Conservation (phyloP, 2,329 filamentous ascomycete genomes). For the Pseudodiploospora longispora region DNA sequence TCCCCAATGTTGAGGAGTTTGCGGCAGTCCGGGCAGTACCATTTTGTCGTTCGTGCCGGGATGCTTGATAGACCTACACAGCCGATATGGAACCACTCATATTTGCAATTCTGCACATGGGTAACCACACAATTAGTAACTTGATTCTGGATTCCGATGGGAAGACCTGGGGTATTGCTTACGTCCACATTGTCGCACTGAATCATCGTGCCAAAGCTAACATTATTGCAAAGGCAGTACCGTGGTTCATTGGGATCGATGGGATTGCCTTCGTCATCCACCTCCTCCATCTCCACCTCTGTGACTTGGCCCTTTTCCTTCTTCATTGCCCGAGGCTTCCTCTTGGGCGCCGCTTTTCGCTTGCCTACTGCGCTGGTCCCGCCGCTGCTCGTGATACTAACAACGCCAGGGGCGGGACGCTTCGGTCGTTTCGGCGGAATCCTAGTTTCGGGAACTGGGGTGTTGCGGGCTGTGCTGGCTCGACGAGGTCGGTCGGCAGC, state of each 20-base stretch:
- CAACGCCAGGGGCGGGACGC: conserved; percentile 63
- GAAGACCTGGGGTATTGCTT: conserved; percentile 27
- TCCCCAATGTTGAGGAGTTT: conserved; percentile 54
- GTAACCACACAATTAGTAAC: conserved; percentile 8
- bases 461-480: conserved; percentile 49
- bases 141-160: conserved; percentile 1
- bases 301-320: conserved; percentile 37
- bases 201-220: conserved; percentile 79
- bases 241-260: conserved; percentile 69
- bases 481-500: conserved; percentile 47
- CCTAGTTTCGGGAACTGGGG: conserved; percentile 41
- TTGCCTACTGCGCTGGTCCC: conserved; percentile 62
- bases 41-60: conserved; percentile 66
- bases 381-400: conserved; percentile 54
- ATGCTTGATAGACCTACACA: conserved; percentile 64
- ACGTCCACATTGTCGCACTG: conserved; percentile 72
- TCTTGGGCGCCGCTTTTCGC: conserved; percentile 60
- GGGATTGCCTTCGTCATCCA: conserved; percentile 59
- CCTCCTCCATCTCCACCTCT: conserved; percentile 45
- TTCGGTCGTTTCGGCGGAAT: conserved; percentile 52
- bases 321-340: conserved; percentile 47
- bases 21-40: conserved; percentile 76
- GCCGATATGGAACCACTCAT: conserved; percentile 78
- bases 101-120: conserved; percentile 54
- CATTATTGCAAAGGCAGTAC: conserved; percentile 72